Evolutionary conservation across 345 rosid species (phyloP), one percentile per base, ranked within the genome.

Genomic region (Acer campestre): DNA sequence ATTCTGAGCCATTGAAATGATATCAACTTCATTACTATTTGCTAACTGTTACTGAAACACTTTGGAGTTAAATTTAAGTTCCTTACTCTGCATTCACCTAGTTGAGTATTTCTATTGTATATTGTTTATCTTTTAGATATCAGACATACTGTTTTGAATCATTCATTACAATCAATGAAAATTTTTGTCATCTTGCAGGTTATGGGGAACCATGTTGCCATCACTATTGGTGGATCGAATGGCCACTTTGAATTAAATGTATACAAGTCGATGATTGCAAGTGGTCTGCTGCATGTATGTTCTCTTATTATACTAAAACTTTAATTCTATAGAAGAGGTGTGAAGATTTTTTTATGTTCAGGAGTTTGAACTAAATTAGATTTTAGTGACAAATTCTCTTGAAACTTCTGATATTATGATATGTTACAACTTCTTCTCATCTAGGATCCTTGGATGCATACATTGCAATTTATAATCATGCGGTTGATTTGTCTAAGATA

Each of bases 201-300:
- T 78, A 89, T 95, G 92, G 99, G 99, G 71, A 95, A 95, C 88
- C 94, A 93, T 81, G 94, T 92, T 16, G 97, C 94, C 11, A 81
- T 95, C 68, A 88, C 98, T 38, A 89, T 95, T 80, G 98, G 98
- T 77, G 98, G 99, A 74, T 88, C 98, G 77, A 95, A 91, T 86
- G 99, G 99, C 67, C 99, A 95, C 81, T 95, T 95, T 75, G 99
- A 95, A 67, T 75, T 93, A 71, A 95, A 95, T 79, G 99, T 95
- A 22, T 95, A 88, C 93, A 95, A 95, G 89, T 98, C 98, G 51
- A 90, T 95, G 98, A 92, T 95, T 46, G 99, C 99, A 25, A 90
- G 87, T 70, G 89, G 89, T 70, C 97, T 95, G 76, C 79, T 95
- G 64, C 97, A 95, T 85, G 99, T 93, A 86, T 44, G 86, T 80